Conservation (phyloP, 2,329 filamentous ascomycete species). For the Plenodomus tracheiphilus region DNA sequence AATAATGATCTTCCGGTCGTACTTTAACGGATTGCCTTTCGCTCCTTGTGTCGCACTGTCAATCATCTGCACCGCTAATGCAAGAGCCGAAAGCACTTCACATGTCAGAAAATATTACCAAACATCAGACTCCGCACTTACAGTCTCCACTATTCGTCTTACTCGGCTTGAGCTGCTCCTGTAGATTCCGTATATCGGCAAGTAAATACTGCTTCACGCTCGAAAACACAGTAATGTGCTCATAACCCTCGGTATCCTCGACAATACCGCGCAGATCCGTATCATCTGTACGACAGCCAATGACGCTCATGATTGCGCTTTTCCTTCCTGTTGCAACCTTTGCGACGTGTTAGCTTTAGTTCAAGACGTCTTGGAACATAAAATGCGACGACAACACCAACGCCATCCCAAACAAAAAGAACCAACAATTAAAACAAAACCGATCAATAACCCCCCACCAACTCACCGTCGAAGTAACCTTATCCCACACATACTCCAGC, state of each 20-base stretch:
- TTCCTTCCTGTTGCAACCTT: conserved; percentile 70
- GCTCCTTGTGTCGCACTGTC: conserved; percentile 78
- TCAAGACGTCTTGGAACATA: neutral
- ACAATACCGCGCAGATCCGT: conserved; percentile 52
- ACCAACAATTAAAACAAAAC: conserved; percentile 26
- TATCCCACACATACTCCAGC: conserved; percentile 94
- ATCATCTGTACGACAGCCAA: conserved; percentile 78
- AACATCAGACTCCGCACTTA: conserved; percentile 22
- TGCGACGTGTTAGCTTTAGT: conserved; percentile 4
- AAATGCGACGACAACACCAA: neutral
- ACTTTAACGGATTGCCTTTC: conserved; percentile 50
- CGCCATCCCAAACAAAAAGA: conserved; percentile 6
- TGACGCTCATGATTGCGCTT: conserved; percentile 73
- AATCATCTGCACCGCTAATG: conserved; percentile 88
- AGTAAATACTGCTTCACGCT: conserved; percentile 69
- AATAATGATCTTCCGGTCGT: conserved; percentile 65
- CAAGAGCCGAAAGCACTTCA: conserved; percentile 75
- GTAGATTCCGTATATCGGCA: conserved; percentile 68
- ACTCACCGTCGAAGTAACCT: conserved; percentile 73
- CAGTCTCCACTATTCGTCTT: conserved; percentile 73
- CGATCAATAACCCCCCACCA: conserved; percentile 15
- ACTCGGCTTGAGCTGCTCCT: conserved; percentile 67
- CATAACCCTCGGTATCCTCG: conserved; percentile 68
- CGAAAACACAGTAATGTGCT: conserved; percentile 75
- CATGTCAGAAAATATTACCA: conserved; percentile 13